Percentiles rank a stretch among this genome's conserved stretches.
Evolutionary conservation across 805 yeast genomes (phyloP).

Genomic region (Helenozyma baotianmanensis): DNA sequence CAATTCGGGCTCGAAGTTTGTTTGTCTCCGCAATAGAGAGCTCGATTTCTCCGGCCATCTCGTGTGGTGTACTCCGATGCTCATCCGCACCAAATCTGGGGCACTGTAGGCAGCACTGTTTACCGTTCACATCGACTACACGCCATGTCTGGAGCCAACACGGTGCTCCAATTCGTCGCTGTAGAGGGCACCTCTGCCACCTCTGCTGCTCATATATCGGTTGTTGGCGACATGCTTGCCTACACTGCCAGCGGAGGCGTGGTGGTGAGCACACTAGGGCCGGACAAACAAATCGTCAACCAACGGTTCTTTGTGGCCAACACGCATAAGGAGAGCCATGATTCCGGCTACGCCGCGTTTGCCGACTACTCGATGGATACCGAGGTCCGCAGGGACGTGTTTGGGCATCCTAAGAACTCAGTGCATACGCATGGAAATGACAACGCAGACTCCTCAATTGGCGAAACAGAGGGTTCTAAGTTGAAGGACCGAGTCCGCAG

Average conservation of each 20-base stretch:
- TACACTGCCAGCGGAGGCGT: constrained; percentile 61
- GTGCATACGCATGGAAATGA: not conserved
- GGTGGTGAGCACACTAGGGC: constrained; percentile 39
- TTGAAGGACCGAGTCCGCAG: constrained; percentile 43
- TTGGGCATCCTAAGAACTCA: constrained; percentile 27
- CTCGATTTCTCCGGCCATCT: constrained; percentile 14
- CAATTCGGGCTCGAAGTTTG: constrained; percentile 44
- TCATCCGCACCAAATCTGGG: too few relatives aligned
- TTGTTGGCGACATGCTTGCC: constrained; percentile 40
- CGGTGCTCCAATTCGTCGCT: constrained; percentile 2
- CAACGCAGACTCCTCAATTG: constrained; percentile 22
- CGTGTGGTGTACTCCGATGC: too few relatives aligned
- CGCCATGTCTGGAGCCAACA: not conserved
- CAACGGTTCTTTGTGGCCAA: constrained; percentile 55
- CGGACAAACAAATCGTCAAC: constrained; percentile 15
- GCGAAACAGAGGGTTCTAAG: constrained; percentile 16
- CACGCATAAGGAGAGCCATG: constrained; percentile 1
- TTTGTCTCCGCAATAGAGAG: constrained; percentile 54
- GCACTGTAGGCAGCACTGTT: too few relatives aligned
- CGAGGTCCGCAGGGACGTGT: constrained; percentile 23
- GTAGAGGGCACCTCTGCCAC: constrained; percentile 47
- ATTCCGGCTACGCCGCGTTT: not conserved
- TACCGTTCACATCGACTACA: too few relatives aligned
- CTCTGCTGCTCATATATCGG: constrained; percentile 35
- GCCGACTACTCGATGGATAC: constrained; percentile 2